Evolutionary conservation across 2,329 filamentous ascomycete species (phyloP), one percentile per base, ranked within the genome.

Genomic region (Stagonosporopsis cucurbitacearum): DNA sequence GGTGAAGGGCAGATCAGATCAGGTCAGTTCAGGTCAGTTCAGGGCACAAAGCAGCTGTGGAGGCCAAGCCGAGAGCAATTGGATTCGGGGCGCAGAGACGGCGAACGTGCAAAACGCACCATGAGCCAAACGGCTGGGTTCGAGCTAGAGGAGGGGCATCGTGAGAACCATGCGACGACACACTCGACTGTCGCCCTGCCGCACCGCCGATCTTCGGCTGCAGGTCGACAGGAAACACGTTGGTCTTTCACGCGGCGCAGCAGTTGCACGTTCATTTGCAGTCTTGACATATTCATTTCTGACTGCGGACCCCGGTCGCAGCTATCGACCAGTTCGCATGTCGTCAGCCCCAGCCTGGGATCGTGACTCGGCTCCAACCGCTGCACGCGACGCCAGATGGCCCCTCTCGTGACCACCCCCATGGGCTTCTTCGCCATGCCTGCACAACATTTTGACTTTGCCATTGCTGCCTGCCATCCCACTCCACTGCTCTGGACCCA

Each of bases 291-390:
- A 3, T 35, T 20, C 12, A 4, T 28, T 33, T 35, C 6, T 35
- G 35, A 45, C 52, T 35, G 41, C 52, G 35, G 36, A 46, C 35
- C 52, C 52, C 23, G 40, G 52, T 41, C 40, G 22, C 45, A 54
- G 33, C 40, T 50, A 50, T 50, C 33, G 46, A 55, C 33, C 52
- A 45, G 46, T 55, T 55, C 52, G 52, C 45, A 43, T 54, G 39
- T 43, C 44, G 40, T 54, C 40, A 54, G 45, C 50, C 44, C 41
- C 50, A 15, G 23, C 19, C 41, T 50, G 47, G 45, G 30, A 53
- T 53, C 42, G 36, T 46, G 50, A 47, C 50, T 53, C 50, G 48
- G 48, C 48, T 51, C 48, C 48, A 50, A 50, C 42, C 49, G 49
- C 49, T 30, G 50, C 53, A 55, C 53, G 53, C 46, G 46, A 45